Base-by-base conservation (phyloP, 2,329 filamentous ascomycete genomes). In the Paecilomyces fulvus region DNA sequence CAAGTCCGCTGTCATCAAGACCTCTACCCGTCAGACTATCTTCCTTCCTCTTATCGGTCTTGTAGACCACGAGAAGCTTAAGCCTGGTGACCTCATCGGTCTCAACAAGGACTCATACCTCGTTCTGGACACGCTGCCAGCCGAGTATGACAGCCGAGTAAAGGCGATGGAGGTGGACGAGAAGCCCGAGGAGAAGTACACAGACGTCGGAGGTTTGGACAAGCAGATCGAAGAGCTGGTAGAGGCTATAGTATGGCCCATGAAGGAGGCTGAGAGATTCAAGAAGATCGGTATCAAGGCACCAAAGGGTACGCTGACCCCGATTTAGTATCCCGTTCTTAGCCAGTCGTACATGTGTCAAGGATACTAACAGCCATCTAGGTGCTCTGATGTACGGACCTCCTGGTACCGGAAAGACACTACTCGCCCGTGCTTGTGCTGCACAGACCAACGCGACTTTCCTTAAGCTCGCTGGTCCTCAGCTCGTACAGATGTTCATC, bases 121-220 rank as follows among this genome's bases (percentile, higher is more conserved):
- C 33, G 90, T 99, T 63, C 83, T 99, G 57, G 95, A 99, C 71
- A 99, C 94, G 23, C 81, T 99, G 63, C 94, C 94, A 1, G 94
- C 94, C 51, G 95, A 99, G 74, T 99, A 99, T 70, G 94, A 99
- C 72, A 97, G 92, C 77, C 86, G 94, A 74, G 94, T 99, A 63
- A 99, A 99, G 80, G 95, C 95, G 33, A 99, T 99, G 94, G 95
- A 99, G 79, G 94, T 99, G 7, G 94, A 99, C 68, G 95, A 99
- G 82, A 99, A 99, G 81, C 95, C 94, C 9, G 97, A 92, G 43
- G 94, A 99, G 77, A 96, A 97, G 77, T 99, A 99, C 78, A 94
- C 87, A 55, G 94, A 99, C 77, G 95, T 99, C 12, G 94, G 94
- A 77, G 94, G 94, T 53, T 76, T 99, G 67, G 92, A 96, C 77